A percentile compares a stretch with the other conserved stretches of the same genome.
Evolutionary conservation across 2,329 filamentous ascomycete genomes (phyloP).

Genomic region (Penicillium verrucosum): DNA sequence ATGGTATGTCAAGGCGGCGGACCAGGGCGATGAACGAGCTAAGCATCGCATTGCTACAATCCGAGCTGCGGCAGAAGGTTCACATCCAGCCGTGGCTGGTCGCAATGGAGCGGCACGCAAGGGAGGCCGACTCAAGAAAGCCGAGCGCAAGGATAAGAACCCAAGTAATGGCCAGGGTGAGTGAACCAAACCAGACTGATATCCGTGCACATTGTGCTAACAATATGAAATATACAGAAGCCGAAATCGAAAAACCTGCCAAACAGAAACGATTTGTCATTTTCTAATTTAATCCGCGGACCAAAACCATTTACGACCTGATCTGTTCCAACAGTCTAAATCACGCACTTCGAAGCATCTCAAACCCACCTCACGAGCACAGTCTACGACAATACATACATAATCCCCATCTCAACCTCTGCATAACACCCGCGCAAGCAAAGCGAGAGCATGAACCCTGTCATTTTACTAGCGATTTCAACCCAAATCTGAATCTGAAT

Average conservation of each 20-base stretch:
- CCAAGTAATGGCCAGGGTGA: slow-evolving; percentile 8
- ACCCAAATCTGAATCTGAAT: background rate
- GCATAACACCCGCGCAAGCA: background rate
- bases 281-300: slow-evolving; percentile 10
- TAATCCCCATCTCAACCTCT: background rate
- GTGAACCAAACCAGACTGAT: background rate
- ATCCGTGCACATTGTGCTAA: background rate
- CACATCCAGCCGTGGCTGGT: slow-evolving; percentile 27
- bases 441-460: background rate
- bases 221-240: background rate
- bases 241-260: slow-evolving; percentile 12
- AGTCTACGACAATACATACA: slow-evolving; percentile 2
- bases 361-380: background rate
- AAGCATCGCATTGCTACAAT: slow-evolving; percentile 85
- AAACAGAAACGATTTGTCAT: slow-evolving; percentile 28
- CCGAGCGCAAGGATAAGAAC: slow-evolving; percentile 1
- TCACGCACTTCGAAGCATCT: background rate
- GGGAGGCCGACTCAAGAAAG: slow-evolving; percentile 12
- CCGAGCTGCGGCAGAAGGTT: slow-evolving; percentile 69
- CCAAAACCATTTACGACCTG: background rate
- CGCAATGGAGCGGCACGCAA: slow-evolving; percentile 4
- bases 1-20: slow-evolving; percentile 95
- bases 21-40: slow-evolving; percentile 84
- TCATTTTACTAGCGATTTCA: background rate
- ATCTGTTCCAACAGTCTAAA: background rate